Evolutionary conservation across 306 rosid genomes (phyloP).

Genomic region (Pyrus pyrifolia): DNA sequence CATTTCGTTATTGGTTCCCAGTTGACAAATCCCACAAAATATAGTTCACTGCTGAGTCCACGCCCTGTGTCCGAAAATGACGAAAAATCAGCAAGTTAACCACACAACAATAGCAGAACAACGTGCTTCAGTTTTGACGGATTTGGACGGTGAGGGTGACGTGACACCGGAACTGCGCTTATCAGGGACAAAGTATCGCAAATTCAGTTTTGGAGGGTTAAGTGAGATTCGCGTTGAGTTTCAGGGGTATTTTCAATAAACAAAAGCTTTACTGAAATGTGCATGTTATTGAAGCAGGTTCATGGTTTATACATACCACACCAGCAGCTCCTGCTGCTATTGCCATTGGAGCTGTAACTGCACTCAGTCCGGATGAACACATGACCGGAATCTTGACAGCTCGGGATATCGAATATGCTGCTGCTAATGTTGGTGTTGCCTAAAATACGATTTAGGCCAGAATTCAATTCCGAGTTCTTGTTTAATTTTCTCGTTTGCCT

Average conservation of each 20-base stretch:
- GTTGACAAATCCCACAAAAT: background rate
- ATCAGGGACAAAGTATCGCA: no score
- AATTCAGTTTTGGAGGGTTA: no score
- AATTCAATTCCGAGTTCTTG: background rate
- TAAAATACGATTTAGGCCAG: conserved; percentile 6
- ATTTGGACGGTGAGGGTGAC: no score
- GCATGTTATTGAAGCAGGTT: background rate
- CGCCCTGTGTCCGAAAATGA: conserved; percentile 49
- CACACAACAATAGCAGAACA: background rate
- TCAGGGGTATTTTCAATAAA: no score
- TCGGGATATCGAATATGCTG: conserved; percentile 80
- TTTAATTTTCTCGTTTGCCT: background rate
- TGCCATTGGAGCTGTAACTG: conserved; percentile 93
- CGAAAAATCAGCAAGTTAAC: background rate
- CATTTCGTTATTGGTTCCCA: background rate
- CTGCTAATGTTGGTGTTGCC: conserved; percentile 92
- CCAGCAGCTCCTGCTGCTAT: conserved; percentile 92
- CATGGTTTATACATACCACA: conserved; percentile 45
- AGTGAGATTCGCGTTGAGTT: no score
- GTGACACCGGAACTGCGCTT: no score
- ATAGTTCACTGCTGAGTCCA: conserved; percentile 77
- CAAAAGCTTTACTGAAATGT: background rate
- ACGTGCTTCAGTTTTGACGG: background rate
- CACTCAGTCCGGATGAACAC: conserved; percentile 82
- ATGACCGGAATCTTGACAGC: conserved; percentile 86